A percentile compares a stretch with the other conserved stretches of the same genome.
Conservation (phyloP, 2,329 filamentous ascomycete genomes). For the Aspergillus pseudoviridinutans region DNA sequence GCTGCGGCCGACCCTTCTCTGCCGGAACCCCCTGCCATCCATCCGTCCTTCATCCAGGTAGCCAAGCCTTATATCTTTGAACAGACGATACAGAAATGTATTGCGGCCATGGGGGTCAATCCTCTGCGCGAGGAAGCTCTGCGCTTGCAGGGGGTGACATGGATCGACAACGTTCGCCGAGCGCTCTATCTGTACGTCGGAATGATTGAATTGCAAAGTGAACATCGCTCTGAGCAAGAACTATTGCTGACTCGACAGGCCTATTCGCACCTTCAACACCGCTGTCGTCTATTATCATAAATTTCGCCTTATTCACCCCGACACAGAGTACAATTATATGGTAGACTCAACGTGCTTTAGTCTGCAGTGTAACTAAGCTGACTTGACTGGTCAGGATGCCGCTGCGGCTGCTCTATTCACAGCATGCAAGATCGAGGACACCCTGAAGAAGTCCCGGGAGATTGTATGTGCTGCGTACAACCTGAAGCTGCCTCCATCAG, state of each 20-base stretch:
- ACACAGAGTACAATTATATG: slow-evolving; percentile 74
- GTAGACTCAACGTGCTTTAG: slow-evolving; percentile 27
- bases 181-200: slow-evolving; percentile 68
- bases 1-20: slow-evolving; percentile 9
- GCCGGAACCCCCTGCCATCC: slow-evolving; percentile 44
- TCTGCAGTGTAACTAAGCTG: not conserved
- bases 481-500: slow-evolving; percentile 64
- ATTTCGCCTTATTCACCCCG: slow-evolving; percentile 81
- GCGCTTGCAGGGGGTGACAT: slow-evolving; percentile 78
- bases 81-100: slow-evolving; percentile 69
- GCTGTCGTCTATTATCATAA: slow-evolving; percentile 92
- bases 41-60: slow-evolving; percentile 61
- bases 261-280: slow-evolving; percentile 86
- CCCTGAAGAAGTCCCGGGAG: slow-evolving; percentile 91
- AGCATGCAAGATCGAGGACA: slow-evolving; percentile 97
- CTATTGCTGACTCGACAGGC: slow-evolving; percentile 47
- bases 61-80: slow-evolving; percentile 78
- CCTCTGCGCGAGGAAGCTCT: slow-evolving; percentile 75
- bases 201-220: not conserved
- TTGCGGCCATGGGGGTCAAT: slow-evolving; percentile 66
- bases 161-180: slow-evolving; percentile 81
- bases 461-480: slow-evolving; percentile 90
- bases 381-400: slow-evolving; percentile 59
- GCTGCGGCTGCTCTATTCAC: slow-evolving; percentile 85
- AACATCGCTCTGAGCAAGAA: not conserved